A percentile compares a stretch with the other conserved stretches of the same genome.
Evolutionary conservation across 495 filamentous ascomycete species (phyloP).

Genomic region (Glonium stellatum): DNA sequence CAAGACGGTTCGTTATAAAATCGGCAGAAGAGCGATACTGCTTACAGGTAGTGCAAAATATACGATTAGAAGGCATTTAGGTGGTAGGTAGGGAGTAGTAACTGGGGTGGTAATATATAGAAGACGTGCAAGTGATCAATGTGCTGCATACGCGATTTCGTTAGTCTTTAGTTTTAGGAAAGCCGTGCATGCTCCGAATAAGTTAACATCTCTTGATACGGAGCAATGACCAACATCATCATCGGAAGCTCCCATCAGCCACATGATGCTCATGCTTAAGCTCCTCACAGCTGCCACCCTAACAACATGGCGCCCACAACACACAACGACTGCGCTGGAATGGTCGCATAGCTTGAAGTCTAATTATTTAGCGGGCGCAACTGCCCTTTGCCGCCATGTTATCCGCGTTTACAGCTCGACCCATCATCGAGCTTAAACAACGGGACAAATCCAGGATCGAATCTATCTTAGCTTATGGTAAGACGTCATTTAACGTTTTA

Average conservation of each 20-base stretch:
- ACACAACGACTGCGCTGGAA: background rate
- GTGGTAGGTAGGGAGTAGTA: too few relatives aligned
- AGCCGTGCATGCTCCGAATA: too few relatives aligned
- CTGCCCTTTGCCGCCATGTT: conserved; percentile 55
- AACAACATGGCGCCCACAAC: background rate
- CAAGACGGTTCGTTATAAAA: too few relatives aligned
- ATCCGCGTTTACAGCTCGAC: conserved; percentile 92
- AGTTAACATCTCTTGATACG: too few relatives aligned
- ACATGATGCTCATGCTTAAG: background rate
- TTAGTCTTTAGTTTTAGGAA: too few relatives aligned
- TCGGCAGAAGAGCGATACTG: too few relatives aligned
- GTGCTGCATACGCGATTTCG: too few relatives aligned
- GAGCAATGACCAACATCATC: too few relatives aligned
- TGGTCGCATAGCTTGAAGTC: conserved; percentile 7
- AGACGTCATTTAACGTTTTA: conserved; percentile 6
- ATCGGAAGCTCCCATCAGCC: background rate
- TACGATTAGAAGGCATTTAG: too few relatives aligned
- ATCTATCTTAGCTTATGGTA: conserved; percentile 83
- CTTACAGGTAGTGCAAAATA: too few relatives aligned
- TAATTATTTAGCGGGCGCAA: background rate
- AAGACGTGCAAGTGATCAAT: too few relatives aligned
- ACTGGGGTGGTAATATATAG: too few relatives aligned
- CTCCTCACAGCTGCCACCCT: background rate
- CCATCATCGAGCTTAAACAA: conserved; percentile 90
- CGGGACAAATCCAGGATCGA: conserved; percentile 96